Conservation (phyloP, 768 basidiomycete genomes). For the Psilocybe tampanensis region DNA sequence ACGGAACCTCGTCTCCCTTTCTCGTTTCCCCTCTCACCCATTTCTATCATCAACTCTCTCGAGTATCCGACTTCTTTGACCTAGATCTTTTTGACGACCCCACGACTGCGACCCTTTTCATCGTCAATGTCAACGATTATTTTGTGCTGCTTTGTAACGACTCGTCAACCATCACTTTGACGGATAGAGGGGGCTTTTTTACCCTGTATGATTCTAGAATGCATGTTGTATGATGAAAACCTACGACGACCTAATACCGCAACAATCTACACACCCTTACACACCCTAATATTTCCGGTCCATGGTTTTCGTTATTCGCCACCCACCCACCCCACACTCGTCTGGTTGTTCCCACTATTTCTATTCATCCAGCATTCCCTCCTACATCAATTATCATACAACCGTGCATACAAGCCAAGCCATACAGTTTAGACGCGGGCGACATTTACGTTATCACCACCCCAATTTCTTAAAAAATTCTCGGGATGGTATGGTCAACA, state of each 20-base stretch:
- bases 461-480: constrained; percentile 16
- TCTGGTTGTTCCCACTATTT: constrained; percentile 13
- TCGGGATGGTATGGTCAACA: constrained; percentile 14
- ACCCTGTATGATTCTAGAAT: constrained; percentile 25
- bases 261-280: not conserved
- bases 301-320: constrained; percentile 16
- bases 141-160: constrained; percentile 25
- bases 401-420: constrained; percentile 17
- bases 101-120: constrained; percentile 7
- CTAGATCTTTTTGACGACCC: constrained; percentile 21
- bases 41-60: constrained; percentile 19
- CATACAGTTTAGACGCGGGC: constrained; percentile 25
- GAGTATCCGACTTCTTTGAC: constrained; percentile 13
- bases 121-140: constrained; percentile 15
- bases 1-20: constrained; percentile 12
- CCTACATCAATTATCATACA: constrained; percentile 20
- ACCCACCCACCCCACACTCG: too few species aligned
- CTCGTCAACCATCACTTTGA: constrained; percentile 7
- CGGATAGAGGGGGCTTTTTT: constrained; percentile 22
- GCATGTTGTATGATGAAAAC: constrained; percentile 27
- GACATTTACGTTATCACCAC: constrained; percentile 13
- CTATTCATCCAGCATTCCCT: constrained; percentile 7
- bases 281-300: constrained; percentile 18
- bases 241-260: constrained; percentile 19
- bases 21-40: constrained; percentile 3